Conservation (phyloP, 2,329 filamentous ascomycete species). For the Penicillium thymicola region DNA sequence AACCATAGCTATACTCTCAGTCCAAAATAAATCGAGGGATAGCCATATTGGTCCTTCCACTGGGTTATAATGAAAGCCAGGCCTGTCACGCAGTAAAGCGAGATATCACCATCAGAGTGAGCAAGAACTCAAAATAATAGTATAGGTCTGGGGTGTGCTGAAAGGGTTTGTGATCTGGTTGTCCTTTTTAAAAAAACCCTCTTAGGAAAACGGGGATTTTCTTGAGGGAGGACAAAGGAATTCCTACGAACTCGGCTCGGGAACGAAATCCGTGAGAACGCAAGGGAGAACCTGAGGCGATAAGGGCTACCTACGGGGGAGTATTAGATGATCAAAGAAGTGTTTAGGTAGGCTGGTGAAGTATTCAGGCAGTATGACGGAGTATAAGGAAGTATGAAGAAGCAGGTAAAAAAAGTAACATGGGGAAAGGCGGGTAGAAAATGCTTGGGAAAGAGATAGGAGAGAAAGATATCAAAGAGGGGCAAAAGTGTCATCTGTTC, state of each 20-base stretch:
- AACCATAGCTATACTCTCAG: background rate
- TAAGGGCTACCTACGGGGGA: background rate
- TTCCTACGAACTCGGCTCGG: background rate
- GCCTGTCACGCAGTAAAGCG: background rate
- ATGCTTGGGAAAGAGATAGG: background rate
- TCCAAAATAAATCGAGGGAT: background rate
- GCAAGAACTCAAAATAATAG: background rate
- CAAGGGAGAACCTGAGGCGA: background rate
- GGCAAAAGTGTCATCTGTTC: constrained; percentile 6
- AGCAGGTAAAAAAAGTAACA: constrained; percentile 5
- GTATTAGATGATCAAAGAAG: background rate
- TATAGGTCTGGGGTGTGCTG: background rate
- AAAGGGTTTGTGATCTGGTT: background rate
- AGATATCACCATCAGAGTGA: background rate
- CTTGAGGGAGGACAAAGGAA: background rate
- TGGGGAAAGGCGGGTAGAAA: constrained; percentile 6
- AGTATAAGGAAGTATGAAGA: constrained; percentile 4
- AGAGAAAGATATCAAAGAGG: constrained; percentile 4
- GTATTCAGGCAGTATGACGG: background rate
- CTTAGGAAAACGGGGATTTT: background rate
- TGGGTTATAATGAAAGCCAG: background rate
- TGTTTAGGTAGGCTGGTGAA: background rate
- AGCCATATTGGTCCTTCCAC: background rate
- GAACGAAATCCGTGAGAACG: background rate
- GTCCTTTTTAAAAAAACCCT: background rate